A percentile compares a stretch with the other conserved stretches of the same genome.
Evolutionary conservation across 2,329 filamentous ascomycete genomes (phyloP).

Genomic region (Myotisia sp.): DNA sequence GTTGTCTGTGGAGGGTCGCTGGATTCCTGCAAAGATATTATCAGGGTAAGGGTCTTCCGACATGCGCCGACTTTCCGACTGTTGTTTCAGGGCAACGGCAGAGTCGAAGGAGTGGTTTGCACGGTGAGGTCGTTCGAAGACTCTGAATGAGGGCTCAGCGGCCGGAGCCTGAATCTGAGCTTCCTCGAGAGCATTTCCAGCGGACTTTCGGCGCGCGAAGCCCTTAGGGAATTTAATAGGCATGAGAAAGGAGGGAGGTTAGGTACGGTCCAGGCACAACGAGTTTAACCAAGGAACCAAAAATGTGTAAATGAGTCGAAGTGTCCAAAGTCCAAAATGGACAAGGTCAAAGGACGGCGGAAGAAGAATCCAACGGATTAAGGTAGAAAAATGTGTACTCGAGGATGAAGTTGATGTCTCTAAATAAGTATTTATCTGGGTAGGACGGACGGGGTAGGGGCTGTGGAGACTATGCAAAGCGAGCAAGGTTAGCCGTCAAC

Average conservation of each 20-base stretch:
- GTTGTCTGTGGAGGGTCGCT: constrained; percentile 22
- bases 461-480: no score
- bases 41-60: constrained; percentile 25
- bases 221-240: constrained; percentile 43
- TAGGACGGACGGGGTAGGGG: no score
- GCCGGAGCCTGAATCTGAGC: constrained; percentile 19
- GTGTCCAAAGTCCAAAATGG: not conserved
- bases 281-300: constrained; percentile 5
- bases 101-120: constrained; percentile 32
- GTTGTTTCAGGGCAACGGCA: constrained; percentile 21
- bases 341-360: not conserved
- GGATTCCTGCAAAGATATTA: constrained; percentile 26
- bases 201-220: constrained; percentile 41
- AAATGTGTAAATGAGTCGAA: not conserved
- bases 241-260: constrained; percentile 26
- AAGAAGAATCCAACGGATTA: not conserved
- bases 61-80: constrained; percentile 13
- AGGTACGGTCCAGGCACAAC: constrained; percentile 1
- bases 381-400: no score
- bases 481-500: no score
- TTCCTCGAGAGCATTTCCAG: constrained; percentile 40
- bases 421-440: no score
- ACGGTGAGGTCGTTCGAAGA: constrained; percentile 37
- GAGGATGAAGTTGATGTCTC: no score
- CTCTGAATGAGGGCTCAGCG: constrained; percentile 37